A percentile compares a stretch with the other conserved stretches of the same genome.
These are phyloP conservation scores for Tetrahymena elliotti DNA, from an alignment of 73 alveolate species.

Conservation along the genomic window DNA sequence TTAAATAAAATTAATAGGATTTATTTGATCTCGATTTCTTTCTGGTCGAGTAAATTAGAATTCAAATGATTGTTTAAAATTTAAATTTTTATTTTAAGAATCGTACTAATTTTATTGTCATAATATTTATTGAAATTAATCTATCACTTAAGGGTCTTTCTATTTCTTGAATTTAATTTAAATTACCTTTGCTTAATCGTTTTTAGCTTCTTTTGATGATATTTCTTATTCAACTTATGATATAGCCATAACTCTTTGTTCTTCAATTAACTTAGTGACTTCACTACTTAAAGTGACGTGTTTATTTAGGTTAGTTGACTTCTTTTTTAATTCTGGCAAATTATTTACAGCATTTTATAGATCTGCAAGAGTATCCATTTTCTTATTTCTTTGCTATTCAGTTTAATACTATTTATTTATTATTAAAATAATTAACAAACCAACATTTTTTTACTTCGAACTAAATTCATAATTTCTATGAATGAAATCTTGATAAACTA, in stretches of 20 bases:
- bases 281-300: conserved; percentile 87
- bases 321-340: conserved; percentile 29
- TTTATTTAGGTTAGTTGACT: conserved; percentile 66
- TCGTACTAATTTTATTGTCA: too few species aligned
- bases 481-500: too few species aligned
- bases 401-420: background rate
- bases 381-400: conserved; percentile 11
- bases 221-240: conserved; percentile 79
- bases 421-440: background rate
- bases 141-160: background rate
- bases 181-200: conserved; percentile 46
- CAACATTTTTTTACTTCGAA: too few species aligned
- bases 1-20: too few species aligned
- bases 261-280: conserved; percentile 68
- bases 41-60: too few species aligned
- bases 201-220: conserved; percentile 63
- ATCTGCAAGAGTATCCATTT: conserved; percentile 37
- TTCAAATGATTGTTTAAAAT: too few species aligned
- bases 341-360: conserved; percentile 32
- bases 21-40: too few species aligned
- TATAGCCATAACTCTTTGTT: conserved; percentile 60
- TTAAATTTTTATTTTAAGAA: too few species aligned
- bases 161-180: background rate
- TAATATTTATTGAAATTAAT: too few species aligned
- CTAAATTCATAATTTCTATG: too few species aligned